Evolutionary conservation across 169 alveolate genomes (phyloP).

Genomic region (Babesia sp.): DNA sequence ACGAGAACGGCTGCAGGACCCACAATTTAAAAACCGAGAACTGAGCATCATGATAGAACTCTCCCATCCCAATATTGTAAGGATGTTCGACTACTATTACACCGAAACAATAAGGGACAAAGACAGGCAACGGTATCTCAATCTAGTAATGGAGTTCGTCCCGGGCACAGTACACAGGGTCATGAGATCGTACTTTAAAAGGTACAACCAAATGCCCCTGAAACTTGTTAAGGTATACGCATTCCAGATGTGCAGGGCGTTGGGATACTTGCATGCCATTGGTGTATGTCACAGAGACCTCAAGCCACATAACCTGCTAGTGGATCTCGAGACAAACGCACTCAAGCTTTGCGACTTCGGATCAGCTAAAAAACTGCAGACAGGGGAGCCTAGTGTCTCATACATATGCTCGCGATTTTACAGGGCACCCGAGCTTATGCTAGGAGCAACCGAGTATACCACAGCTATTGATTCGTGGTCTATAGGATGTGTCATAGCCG

Average conservation of each 20-base stretch:
- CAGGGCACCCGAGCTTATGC: slow-evolving; percentile 98
- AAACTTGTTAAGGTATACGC: slow-evolving; percentile 90
- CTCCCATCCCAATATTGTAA: slow-evolving; percentile 91
- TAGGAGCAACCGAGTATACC: slow-evolving; percentile 97
- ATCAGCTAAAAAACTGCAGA: slow-evolving; percentile 92
- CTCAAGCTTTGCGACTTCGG: slow-evolving; percentile 97
- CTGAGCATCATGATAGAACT: slow-evolving; percentile 91
- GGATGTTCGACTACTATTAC: slow-evolving; percentile 87
- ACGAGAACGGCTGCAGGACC: slow-evolving; percentile 67
- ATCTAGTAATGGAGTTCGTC: slow-evolving; percentile 96
- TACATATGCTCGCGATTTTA: slow-evolving; percentile 97
- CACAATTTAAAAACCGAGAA: slow-evolving; percentile 96
- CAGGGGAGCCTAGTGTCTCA: slow-evolving; percentile 92
- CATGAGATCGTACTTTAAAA: slow-evolving; percentile 86
- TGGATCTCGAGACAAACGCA: slow-evolving; percentile 89
- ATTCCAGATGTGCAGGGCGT: slow-evolving; percentile 92
- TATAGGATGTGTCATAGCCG: slow-evolving; percentile 95
- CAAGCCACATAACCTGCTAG: slow-evolving; percentile 98
- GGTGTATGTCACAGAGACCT: slow-evolving; percentile 98
- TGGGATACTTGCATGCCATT: slow-evolving; percentile 92
- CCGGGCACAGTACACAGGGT: slow-evolving; percentile 95
- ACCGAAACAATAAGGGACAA: slow-evolving; percentile 72
- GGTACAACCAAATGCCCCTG: slow-evolving; percentile 87
- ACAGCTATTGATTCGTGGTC: slow-evolving; percentile 98
- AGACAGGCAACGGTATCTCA: slow-evolving; percentile 81